Evolutionary conservation across 2,329 filamentous ascomycete species (phyloP).

Genomic region (Arthrinium phaeospermum): DNA sequence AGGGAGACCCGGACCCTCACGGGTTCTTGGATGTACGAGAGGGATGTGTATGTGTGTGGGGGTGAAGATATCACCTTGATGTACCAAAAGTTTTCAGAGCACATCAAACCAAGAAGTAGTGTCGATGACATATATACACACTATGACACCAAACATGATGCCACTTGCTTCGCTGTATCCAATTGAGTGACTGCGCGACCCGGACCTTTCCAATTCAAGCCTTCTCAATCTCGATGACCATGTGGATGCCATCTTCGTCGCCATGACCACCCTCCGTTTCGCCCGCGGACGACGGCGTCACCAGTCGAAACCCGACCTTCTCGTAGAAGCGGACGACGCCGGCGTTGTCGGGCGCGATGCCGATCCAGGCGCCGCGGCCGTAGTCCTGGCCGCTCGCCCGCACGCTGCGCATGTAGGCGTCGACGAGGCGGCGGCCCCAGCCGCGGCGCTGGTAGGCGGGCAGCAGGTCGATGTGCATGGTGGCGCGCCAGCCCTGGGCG

Average conservation of each 20-base stretch:
- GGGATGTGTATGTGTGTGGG: not conserved
- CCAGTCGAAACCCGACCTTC: constrained; percentile 50
- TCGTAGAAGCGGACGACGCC: constrained; percentile 57
- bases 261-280: constrained; percentile 27
- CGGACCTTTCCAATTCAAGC: not conserved
- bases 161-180: not conserved
- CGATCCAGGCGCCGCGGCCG: constrained; percentile 49
- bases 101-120: constrained; percentile 5
- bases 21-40: not conserved
- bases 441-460: constrained; percentile 47
- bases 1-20: not conserved
- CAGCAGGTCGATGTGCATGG: constrained; percentile 57
- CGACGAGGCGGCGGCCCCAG: constrained; percentile 51
- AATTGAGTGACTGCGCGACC: not conserved
- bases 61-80: not conserved
- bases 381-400: constrained; percentile 31
- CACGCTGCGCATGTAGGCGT: constrained; percentile 48
- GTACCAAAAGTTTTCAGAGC: constrained; percentile 8
- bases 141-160: not conserved
- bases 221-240: constrained; percentile 45
- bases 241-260: constrained; percentile 44
- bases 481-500: constrained; percentile 44
- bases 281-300: constrained; percentile 26
- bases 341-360: constrained; percentile 51
- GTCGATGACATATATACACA: not conserved